Evolutionary conservation across 768 basidiomycete species (phyloP).

Genomic region (Psilocybe subaeruginosa): DNA sequence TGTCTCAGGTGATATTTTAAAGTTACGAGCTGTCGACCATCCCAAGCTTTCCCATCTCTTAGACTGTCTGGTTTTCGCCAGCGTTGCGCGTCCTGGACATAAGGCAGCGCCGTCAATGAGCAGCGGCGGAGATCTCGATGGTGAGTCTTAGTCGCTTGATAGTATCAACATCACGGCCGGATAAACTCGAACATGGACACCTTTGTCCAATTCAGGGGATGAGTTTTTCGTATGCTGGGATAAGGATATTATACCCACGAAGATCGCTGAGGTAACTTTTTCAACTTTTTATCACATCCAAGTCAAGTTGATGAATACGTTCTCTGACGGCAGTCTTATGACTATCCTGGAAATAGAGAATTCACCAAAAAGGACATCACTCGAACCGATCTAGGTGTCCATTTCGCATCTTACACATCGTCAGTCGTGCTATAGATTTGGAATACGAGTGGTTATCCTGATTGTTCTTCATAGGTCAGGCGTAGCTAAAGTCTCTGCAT

Average conservation of each 20-base stretch:
- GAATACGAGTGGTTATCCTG: background rate
- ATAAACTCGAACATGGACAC: background rate
- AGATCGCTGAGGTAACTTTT: constrained; percentile 50
- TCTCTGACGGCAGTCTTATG: constrained; percentile 50
- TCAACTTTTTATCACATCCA: background rate
- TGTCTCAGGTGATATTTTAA: constrained; percentile 59
- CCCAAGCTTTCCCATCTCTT: constrained; percentile 55
- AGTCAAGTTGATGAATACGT: background rate
- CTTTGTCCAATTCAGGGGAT: constrained; percentile 43
- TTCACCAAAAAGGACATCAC: constrained; percentile 48
- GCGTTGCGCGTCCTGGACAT: constrained; percentile 55
- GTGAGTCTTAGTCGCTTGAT: constrained; percentile 24
- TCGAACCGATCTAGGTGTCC: constrained; percentile 59
- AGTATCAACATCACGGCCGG: background rate
- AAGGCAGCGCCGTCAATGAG: constrained; percentile 72
- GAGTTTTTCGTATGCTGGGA: constrained; percentile 76
- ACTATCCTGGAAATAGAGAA: constrained; percentile 68
- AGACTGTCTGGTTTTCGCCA: constrained; percentile 71
- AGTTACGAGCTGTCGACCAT: constrained; percentile 60
- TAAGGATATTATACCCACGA: constrained; percentile 57
- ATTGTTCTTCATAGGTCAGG: constrained; percentile 42
- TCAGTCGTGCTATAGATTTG: constrained; percentile 26
- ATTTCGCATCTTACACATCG: constrained; percentile 70
- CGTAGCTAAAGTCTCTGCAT: constrained; percentile 55
- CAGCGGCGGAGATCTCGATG: constrained; percentile 69